phyloP scores from a whole-genome alignment of 441 rosid species.

The Mallotus japonicus region DNA sequence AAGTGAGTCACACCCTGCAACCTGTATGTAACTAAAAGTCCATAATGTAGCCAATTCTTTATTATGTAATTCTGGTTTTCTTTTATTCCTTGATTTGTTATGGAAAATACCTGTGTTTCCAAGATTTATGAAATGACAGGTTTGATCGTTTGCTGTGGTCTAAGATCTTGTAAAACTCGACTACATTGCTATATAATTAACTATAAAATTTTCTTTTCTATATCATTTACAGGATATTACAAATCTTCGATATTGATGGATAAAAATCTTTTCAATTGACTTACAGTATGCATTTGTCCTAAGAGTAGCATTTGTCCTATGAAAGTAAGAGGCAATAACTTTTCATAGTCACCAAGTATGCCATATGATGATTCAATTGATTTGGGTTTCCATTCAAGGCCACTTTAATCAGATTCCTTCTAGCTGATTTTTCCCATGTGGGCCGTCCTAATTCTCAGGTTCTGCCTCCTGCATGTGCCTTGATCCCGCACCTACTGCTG shows the following conservation, averaged over 20 bases:
- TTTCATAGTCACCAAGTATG: neutral
- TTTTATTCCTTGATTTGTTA: neutral
- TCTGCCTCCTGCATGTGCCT: slow-evolving; percentile 48
- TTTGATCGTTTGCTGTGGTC: slow-evolving; percentile 9
- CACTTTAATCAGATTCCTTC: slow-evolving; percentile 23
- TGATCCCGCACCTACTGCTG: slow-evolving; percentile 23
- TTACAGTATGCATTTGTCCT: neutral
- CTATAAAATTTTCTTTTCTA: neutral
- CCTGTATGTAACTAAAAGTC: slow-evolving; percentile 15
- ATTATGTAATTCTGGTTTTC: neutral
- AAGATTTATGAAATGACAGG: neutral
- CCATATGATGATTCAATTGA: slow-evolving; percentile 6
- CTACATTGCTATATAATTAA: neutral
- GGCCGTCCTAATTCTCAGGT: slow-evolving; percentile 34
- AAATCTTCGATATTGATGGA: slow-evolving; percentile 5
- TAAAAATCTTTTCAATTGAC: neutral
- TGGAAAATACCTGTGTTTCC: neutral
- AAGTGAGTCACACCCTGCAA: slow-evolving; percentile 8
- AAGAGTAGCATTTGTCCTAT: neutral
- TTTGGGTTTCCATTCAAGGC: slow-evolving; percentile 18
- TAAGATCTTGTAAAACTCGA: neutral
- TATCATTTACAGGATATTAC: neutral
- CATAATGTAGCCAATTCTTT: slow-evolving; percentile 11
- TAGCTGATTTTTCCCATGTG: slow-evolving; percentile 27
- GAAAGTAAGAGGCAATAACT: neutral